Evolutionary conservation across 306 rosid species (phyloP), one percentile per base, ranked within the genome.

Genomic region (Betula pendula): DNA sequence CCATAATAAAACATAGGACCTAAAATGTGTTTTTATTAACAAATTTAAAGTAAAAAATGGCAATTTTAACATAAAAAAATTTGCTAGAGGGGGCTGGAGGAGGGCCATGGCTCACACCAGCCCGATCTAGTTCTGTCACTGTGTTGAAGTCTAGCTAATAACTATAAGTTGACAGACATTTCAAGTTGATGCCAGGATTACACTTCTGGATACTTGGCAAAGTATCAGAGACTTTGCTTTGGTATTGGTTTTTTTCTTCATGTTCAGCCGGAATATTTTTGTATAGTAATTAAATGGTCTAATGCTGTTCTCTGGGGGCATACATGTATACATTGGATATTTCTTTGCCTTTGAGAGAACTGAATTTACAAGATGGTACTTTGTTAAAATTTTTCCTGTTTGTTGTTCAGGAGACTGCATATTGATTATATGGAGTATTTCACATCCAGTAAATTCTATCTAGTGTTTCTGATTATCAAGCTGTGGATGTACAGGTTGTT

Each of bases 401-500:
- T 55, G 62, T 56, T 56, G 6, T 22, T 56, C 9, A 9, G 68
- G 24, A 6, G 68, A 62, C 29, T 31, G 43, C 68, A 31, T 62
- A 27, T 16, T 62, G 68, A 62, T 62, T 62, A 1, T 62, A 31
- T 65, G 70, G 47, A 17, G 25, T 35, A 35, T 19, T 7, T 65
- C 11, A 17, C 16, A 14, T 35, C 45, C 2, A 14, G 45, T 31
- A 35, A 65, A 35, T 35, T 35, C 13, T 49, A 27, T 71, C 3
- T 6, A 14, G 11, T 31, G 15, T n/a, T 78, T 24, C 76, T 75
- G 47, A 74, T 40, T 80, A 67, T 73, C 42, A 77, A 66, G 51
- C 70, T 81, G 69, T 76, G 52, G 71, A 70, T 77, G 22, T 83
- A 86, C 91, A 95, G 99, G 97, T 92, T 78, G 94, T 92, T 68